A percentile compares a stretch with the other conserved stretches of the same genome.
Conservation (phyloP, 2,329 filamentous ascomycete genomes). For the Penicillium sp. region DNA sequence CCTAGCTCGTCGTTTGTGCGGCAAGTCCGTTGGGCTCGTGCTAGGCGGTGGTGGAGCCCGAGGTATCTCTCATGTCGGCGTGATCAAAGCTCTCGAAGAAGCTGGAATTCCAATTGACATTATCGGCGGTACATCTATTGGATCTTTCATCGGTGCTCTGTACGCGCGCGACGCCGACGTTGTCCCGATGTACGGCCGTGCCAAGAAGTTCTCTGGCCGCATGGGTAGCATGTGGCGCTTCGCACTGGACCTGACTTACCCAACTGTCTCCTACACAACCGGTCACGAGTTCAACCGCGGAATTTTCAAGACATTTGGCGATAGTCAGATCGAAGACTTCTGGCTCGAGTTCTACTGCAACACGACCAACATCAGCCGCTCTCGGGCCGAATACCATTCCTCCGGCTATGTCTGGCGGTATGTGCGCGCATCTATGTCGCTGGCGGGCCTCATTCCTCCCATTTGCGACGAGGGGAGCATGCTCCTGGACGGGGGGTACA, state of each 20-base stretch:
- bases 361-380: slow-evolving; percentile 97
- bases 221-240: slow-evolving; percentile 99
- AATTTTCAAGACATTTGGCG: slow-evolving; percentile 97
- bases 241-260: slow-evolving; percentile 91
- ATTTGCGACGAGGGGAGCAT: slow-evolving; percentile 96
- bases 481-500: slow-evolving; percentile 93
- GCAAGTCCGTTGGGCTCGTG: slow-evolving; percentile 90
- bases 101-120: slow-evolving; percentile 95
- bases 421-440: slow-evolving; percentile 91
- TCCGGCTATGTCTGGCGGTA: slow-evolving; percentile 98
- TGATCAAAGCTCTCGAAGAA: slow-evolving; percentile 93
- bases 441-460: slow-evolving; percentile 87
- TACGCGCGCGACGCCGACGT: slow-evolving; percentile 96
- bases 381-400: slow-evolving; percentile 86
- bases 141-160: slow-evolving; percentile 88
- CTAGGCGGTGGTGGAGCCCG: slow-evolving; percentile 90
- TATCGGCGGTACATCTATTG: slow-evolving; percentile 92
- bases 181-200: slow-evolving; percentile 92
- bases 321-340: slow-evolving; percentile 97
- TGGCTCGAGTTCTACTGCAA: slow-evolving; percentile 99
- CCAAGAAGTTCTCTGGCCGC: slow-evolving; percentile 96
- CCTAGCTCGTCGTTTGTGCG: slow-evolving; percentile 82
- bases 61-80: slow-evolving; percentile 87
- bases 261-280: slow-evolving; percentile 93
- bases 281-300: slow-evolving; percentile 98